Percentiles rank a stretch among this genome's conserved stretches.
These are phyloP conservation scores for Ambrosiella beaveri DNA, from an alignment of 2,329 filamentous ascomycete species.

Conservation along the genomic window DNA sequence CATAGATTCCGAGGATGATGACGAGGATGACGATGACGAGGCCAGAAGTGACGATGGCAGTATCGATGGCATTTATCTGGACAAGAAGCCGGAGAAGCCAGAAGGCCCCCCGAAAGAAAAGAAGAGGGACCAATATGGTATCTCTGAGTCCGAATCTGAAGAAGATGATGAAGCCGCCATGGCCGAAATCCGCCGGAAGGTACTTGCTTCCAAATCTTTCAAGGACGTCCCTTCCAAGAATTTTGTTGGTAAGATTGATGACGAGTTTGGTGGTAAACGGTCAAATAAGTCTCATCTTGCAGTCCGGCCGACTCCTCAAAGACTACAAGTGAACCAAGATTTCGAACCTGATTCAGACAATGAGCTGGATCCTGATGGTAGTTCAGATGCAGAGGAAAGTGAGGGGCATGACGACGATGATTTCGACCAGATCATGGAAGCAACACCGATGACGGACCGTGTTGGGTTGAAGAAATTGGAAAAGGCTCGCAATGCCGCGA, in stretches of 20 bases:
- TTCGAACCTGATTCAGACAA: constrained; percentile 54
- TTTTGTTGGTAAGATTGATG: constrained; percentile 26
- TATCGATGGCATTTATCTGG: constrained; percentile 42
- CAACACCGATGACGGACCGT: constrained; percentile 73
- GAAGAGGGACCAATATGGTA: constrained; percentile 49
- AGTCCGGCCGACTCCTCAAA: constrained; percentile 37
- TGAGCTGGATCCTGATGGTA: constrained; percentile 19
- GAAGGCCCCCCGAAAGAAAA: constrained; percentile 15
- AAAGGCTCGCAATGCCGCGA: constrained; percentile 33
- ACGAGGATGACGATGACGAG: constrained; percentile 28
- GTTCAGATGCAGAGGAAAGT: constrained; percentile 32
- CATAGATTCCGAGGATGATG: constrained; percentile 33
- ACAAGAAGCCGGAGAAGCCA: constrained; percentile 30
- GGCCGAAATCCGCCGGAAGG: constrained; percentile 76
- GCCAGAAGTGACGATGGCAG: constrained; percentile 29
- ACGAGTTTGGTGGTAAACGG: background rate
- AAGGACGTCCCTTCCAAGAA: constrained; percentile 22
- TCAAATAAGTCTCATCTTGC: constrained; percentile 37
- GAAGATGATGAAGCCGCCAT: constrained; percentile 69
- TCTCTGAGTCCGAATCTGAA: constrained; percentile 69
- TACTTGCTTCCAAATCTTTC: constrained; percentile 85
- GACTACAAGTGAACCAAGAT: constrained; percentile 33
- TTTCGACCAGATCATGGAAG: constrained; percentile 86
- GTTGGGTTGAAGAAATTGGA: constrained; percentile 47
- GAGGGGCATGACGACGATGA: constrained; percentile 47